Evolutionary conservation across 768 basidiomycete genomes (phyloP), one percentile per base, ranked within the genome.

Genomic region (Imleria badia): DNA sequence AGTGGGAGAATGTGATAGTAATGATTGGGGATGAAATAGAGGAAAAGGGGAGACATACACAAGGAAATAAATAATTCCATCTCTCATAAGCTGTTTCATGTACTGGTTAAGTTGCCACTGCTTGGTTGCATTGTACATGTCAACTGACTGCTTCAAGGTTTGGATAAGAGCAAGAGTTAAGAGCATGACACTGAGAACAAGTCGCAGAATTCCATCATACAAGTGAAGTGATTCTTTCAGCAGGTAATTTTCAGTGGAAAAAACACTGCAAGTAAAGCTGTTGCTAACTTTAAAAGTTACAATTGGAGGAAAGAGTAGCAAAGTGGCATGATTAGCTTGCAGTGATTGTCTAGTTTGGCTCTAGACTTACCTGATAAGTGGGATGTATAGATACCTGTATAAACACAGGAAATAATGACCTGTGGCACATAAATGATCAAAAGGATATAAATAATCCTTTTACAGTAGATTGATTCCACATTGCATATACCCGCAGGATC

Each of bases 11-110:
- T 6, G 6, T 26, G 26, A 26, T 26, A 26, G 3, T 26, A 6
- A 40, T 8, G 19, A 10, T n/a, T n/a, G n/a, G n/a, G n/a, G n/a
- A n/a, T n/a, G n/a, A n/a, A n/a, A n/a, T n/a, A n/a, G n/a, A n/a
- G n/a, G n/a, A 26, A 26, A 48, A 44, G 1, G 73, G 83, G 13
- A 17, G 30, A 55, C 50, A 29, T 49, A 52, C 58, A 60, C 15
- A 3, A 55, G 1, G 40, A 60, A 60, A 19, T 60, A 60, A 35
- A 52, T 19, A 9, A 49, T 30, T 11, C 53, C 58, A 12, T 60
- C 60, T n/a, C 11, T 23, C 17, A 23, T 17, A 2, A 60, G 31
- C 8, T 17, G 47, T 23, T 52, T 22, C 26, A 57, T 45, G 14
- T 36, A 45, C 10, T 19, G 10, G 43, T 44, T 52, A 6, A 26